Evolutionary conservation across 768 basidiomycete species (phyloP).

Genomic region (Collybiopsis confluens): DNA sequence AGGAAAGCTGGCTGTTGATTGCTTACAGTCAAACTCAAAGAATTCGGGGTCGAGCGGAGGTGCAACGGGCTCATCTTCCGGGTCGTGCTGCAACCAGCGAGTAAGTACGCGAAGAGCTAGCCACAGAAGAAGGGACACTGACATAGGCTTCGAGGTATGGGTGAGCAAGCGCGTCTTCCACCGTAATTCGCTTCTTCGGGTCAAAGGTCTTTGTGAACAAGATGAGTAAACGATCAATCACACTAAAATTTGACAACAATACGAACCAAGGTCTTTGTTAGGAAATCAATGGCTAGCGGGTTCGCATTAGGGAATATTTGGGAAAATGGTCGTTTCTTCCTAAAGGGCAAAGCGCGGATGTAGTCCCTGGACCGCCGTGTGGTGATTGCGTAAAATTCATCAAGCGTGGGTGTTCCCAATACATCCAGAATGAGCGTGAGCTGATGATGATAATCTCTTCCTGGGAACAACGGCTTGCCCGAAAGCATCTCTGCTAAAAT

Average conservation of each 20-base stretch:
- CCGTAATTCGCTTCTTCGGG: slow-evolving; percentile 69
- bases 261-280: slow-evolving; percentile 23
- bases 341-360: slow-evolving; percentile 90
- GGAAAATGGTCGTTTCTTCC: slow-evolving; percentile 79
- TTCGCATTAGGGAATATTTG: slow-evolving; percentile 89
- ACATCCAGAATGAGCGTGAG: slow-evolving; percentile 94
- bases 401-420: slow-evolving; percentile 92
- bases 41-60: slow-evolving; percentile 95
- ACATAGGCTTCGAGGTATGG: slow-evolving; percentile 89
- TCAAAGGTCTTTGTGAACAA: no score
- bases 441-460: slow-evolving; percentile 95
- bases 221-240: no score
- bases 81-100: slow-evolving; percentile 64
- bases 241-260: slow-evolving; percentile 78
- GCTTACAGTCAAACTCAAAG: slow-evolving; percentile 94
- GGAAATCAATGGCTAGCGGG: slow-evolving; percentile 63
- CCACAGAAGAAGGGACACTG: slow-evolving; percentile 40
- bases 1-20: background rate
- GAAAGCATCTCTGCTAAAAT: slow-evolving; percentile 97
- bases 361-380: slow-evolving; percentile 91
- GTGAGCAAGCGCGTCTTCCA: slow-evolving; percentile 77
- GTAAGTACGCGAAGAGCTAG: background rate
- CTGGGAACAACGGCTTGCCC: slow-evolving; percentile 94
- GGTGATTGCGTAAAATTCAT: slow-evolving; percentile 97
- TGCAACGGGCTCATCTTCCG: slow-evolving; percentile 94